Evolutionary conservation across 768 basidiomycete species (phyloP), one percentile per base, ranked within the genome.

Genomic region (Mycena vulgaris): DNA sequence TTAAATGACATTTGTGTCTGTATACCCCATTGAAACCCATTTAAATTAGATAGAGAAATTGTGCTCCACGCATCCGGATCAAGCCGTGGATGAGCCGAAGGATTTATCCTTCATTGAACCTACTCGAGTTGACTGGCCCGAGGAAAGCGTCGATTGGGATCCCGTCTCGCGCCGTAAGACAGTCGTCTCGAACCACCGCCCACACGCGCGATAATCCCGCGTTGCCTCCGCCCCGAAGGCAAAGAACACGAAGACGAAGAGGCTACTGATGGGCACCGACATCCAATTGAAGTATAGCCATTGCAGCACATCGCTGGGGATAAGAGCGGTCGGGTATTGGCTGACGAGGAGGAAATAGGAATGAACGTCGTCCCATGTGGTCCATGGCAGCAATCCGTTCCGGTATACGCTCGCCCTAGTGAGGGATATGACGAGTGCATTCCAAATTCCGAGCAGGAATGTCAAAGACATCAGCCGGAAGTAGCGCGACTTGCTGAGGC

Each of bases 211-310:
- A 35, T 66, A 66, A 7, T 28, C 55, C 10, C 19, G 37, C 13
- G n/a, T 51, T 8, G 64, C 33, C 10, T 66, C 56, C 9, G 9
- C 19, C 6, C 64, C 64, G 25, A 66, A 66, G 2, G 42, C 64
- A 49, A 68, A 68, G 51, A 68, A 68, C 9, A 2, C 49, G 17
- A 68, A 68, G 5, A 62, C 31, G 19, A 68, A 56, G 23, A 62
- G 25, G 19, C 51, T 55, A 51, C n/a, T 68, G 45, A 68, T 62
- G 25, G 60, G 67, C 0, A 62, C 67, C 4, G 52, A 23, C 4
- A 7, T 19, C 60, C 60, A 68, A 30, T 16, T 39, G 61, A 69
- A 63, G 28, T 53, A 55, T 33, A 63, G 17, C 67, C 53, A 61
- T 2, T 25, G 11, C 35, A 35, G 19, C 4, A 56, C 1, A 49